Conservation (phyloP, 108 stramenopile genomes). For the Pseudonitzschia delicatissima region DNA sequence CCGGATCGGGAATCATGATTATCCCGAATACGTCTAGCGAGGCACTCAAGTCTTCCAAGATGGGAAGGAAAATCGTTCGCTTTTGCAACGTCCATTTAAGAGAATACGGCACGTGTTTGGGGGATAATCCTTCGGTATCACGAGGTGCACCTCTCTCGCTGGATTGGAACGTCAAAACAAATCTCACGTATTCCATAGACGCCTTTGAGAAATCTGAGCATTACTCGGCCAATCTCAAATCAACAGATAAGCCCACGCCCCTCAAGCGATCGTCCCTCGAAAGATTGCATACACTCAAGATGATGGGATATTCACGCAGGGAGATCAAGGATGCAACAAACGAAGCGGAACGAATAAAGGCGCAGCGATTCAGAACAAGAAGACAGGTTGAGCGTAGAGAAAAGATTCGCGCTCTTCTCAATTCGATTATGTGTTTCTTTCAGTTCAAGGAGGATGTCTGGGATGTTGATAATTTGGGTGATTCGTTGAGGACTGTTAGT, state of each 20-base stretch:
- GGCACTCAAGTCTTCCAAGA: too few relatives aligned
- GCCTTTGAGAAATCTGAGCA: background rate
- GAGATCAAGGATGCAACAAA: slow-evolving; percentile 4
- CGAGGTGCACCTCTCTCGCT: slow-evolving; percentile 46
- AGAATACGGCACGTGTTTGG: slow-evolving; percentile 33
- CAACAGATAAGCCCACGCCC: too few relatives aligned
- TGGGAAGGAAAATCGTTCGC: slow-evolving; percentile 2
- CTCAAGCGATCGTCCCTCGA: background rate
- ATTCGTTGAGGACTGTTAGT: background rate
- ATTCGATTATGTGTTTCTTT: background rate
- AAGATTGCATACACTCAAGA: background rate
- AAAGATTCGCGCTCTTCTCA: background rate
- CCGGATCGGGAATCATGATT: too few relatives aligned
- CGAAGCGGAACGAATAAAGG: background rate
- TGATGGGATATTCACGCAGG: background rate
- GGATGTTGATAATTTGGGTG: background rate
- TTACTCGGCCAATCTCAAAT: too few relatives aligned
- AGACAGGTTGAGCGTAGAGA: background rate
- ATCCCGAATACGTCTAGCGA: too few relatives aligned
- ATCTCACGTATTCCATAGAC: background rate
- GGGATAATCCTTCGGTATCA: slow-evolving; percentile 43
- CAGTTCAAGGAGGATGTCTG: background rate
- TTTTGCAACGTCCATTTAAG: slow-evolving; percentile 31
- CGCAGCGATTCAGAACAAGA: background rate
- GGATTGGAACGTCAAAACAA: slow-evolving; percentile 39